phyloP scores from a whole-genome alignment of 176 grass and related monocot genomes.

The Ensete ventricosum region DNA sequence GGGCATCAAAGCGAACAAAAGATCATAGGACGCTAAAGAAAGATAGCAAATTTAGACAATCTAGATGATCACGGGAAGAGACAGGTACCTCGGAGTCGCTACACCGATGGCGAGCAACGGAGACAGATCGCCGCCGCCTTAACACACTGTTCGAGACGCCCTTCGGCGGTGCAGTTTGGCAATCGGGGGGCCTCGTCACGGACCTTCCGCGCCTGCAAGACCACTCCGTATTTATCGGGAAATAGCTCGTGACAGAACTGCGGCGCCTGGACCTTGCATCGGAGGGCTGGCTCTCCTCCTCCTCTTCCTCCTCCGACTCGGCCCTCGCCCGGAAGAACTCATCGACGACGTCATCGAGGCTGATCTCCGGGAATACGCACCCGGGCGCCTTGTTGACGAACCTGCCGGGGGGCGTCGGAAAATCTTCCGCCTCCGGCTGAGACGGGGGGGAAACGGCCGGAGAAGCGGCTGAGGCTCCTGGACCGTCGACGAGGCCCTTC shows the following conservation, averaged over 20 bases:
- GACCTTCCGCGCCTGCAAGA: constrained; percentile 63
- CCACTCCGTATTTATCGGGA: constrained; percentile 55
- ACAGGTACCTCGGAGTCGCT: constrained; percentile 54
- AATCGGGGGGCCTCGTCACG: constrained; percentile 50
- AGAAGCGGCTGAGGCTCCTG: constrained; percentile 61
- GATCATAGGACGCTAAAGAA: background rate
- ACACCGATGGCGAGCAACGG: constrained; percentile 38
- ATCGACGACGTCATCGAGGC: constrained; percentile 91
- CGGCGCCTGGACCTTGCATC: constrained; percentile 8
- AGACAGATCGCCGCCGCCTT: constrained; percentile 41
- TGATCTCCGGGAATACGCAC: constrained; percentile 37
- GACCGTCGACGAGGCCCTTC: constrained; percentile 30
- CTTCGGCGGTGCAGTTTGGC: constrained; percentile 3
- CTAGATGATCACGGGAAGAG: background rate
- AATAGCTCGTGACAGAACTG: constrained; percentile 49
- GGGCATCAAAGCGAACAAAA: background rate
- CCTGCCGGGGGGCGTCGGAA: constrained; percentile 49
- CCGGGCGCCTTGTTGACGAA: constrained; percentile 61
- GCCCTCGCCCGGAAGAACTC: constrained; percentile 84
- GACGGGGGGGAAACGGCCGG: constrained; percentile 35
- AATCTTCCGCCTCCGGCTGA: constrained; percentile 37
- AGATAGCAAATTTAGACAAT: background rate
- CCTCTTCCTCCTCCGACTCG: constrained; percentile 61
- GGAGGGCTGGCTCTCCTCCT: constrained; percentile 32
- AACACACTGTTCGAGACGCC: background rate